Conservation (phyloP, 768 basidiomycete species). For the Russula sp. region DNA sequence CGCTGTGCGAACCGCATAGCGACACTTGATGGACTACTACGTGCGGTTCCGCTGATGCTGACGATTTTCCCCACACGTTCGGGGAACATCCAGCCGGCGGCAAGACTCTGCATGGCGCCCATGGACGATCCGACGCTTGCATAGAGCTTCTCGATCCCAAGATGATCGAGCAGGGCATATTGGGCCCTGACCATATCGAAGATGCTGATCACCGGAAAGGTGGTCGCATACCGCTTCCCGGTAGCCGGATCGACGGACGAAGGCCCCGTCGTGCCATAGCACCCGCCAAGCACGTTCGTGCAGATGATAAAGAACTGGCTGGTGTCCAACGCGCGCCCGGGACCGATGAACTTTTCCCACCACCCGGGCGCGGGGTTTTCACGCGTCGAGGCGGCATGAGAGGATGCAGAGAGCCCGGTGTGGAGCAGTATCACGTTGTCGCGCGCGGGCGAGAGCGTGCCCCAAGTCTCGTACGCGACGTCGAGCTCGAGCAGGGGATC, state of each 20-base stretch:
- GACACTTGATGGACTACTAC: slow-evolving; percentile 86
- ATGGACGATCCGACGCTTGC: slow-evolving; percentile 93
- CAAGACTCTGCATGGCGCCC: slow-evolving; percentile 98
- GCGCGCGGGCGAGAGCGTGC: slow-evolving; percentile 62
- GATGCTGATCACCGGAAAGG: slow-evolving; percentile 85
- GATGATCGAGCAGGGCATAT: slow-evolving; percentile 74
- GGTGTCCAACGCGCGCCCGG: slow-evolving; percentile 90
- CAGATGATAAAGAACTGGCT: slow-evolving; percentile 89
- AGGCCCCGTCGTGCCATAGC: slow-evolving; percentile 96
- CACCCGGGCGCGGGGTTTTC: slow-evolving; percentile 80
- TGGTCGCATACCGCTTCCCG: slow-evolving; percentile 73
- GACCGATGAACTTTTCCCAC: slow-evolving; percentile 99
- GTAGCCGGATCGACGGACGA: slow-evolving; percentile 70
- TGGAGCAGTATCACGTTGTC: slow-evolving; percentile 94
- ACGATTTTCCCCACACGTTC: slow-evolving; percentile 84
- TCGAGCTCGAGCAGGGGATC: slow-evolving; percentile 60
- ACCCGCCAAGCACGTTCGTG: slow-evolving; percentile 94
- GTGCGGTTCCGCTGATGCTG: slow-evolving; percentile 90
- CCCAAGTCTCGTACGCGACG: slow-evolving; percentile 98
- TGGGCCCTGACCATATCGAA: slow-evolving; percentile 98
- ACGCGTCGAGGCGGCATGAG: slow-evolving; percentile 81
- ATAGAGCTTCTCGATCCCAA: slow-evolving; percentile 79
- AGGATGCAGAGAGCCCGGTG: slow-evolving; percentile 93
- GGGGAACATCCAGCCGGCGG: slow-evolving; percentile 89
- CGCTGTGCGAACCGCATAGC: slow-evolving; percentile 96